phyloP scores from a whole-genome alignment of 1,284 basidiomycete genomes.

The Tilletiaria anomala region DNA sequence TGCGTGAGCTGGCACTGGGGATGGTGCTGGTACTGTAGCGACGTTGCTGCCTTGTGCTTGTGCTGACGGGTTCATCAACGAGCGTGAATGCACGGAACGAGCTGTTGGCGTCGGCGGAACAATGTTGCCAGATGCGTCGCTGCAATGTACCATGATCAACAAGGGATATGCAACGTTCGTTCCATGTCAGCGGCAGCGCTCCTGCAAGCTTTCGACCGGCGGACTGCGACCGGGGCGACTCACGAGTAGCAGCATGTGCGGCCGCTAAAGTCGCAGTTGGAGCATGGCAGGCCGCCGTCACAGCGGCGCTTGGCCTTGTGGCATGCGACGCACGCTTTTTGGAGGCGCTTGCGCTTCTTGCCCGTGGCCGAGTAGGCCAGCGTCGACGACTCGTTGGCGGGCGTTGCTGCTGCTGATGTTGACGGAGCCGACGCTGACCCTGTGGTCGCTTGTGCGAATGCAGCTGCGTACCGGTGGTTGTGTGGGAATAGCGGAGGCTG shows the following conservation, averaged over 20 bases:
- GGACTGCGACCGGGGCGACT: too few species aligned
- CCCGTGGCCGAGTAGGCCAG: neutral
- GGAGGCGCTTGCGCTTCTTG: conserved; percentile 27
- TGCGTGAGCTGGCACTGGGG: too few species aligned
- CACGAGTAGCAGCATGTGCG: conserved; percentile 42
- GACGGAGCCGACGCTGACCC: too few species aligned
- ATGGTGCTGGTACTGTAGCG: neutral
- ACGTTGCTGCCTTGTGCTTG: neutral
- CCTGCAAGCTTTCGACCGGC: conserved; percentile 41
- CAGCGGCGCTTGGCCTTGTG: conserved; percentile 44
- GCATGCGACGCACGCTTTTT: conserved; percentile 30
- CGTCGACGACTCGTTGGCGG: neutral
- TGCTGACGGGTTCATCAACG: neutral
- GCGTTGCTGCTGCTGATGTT: neutral
- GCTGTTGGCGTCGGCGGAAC: neutral
- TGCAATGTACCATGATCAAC: neutral
- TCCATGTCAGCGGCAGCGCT: conserved; percentile 40
- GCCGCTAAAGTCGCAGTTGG: conserved; percentile 45
- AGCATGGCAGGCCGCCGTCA: conserved; percentile 45
- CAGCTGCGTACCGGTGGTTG: too few species aligned
- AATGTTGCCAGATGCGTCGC: neutral
- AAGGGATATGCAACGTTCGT: neutral
- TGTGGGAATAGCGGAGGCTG: too few species aligned
- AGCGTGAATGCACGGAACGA: neutral
- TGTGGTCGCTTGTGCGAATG: too few species aligned